Percentiles rank a stretch among this genome's conserved stretches.
phyloP scores from a whole-genome alignment of 2,329 filamentous ascomycete species.

The Colletotrichum cordylinicola region DNA sequence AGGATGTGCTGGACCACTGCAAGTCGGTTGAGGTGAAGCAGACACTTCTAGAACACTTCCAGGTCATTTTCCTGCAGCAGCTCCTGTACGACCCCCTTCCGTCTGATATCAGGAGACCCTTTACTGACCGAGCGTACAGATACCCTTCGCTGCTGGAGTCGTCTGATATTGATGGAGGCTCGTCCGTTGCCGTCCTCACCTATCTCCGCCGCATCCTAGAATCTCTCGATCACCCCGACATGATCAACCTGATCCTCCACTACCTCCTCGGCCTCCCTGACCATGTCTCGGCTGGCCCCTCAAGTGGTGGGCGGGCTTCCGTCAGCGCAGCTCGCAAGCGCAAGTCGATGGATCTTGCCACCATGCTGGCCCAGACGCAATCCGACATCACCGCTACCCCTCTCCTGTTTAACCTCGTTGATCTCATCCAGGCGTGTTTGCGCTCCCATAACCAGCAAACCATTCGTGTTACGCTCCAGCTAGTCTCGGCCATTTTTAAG shows the following conservation, averaged over 20 bases:
- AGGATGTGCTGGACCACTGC: constrained; percentile 96
- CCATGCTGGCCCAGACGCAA: constrained; percentile 72
- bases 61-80: constrained; percentile 94
- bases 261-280: constrained; percentile 88
- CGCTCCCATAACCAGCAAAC: constrained; percentile 87
- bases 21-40: constrained; percentile 90
- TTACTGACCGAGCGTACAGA: constrained; percentile 48
- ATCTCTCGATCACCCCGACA: constrained; percentile 88
- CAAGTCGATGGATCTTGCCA: constrained; percentile 88
- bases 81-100: constrained; percentile 68
- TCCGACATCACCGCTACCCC: constrained; percentile 79
- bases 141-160: constrained; percentile 96
- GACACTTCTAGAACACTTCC: constrained; percentile 94
- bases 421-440: constrained; percentile 86
- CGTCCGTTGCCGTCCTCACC: constrained; percentile 92
- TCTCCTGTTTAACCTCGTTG: constrained; percentile 89
- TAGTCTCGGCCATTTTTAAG: constrained; percentile 85
- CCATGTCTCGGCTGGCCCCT: constrained; percentile 39
- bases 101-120: neutral
- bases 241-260: constrained; percentile 91
- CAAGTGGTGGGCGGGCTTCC: constrained; percentile 50
- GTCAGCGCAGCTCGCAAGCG: constrained; percentile 77
- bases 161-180: constrained; percentile 95
- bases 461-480: constrained; percentile 84
- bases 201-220: constrained; percentile 92